Evolutionary conservation across 1,284 basidiomycete genomes (phyloP).

Genomic region (Leccinum huronense): DNA sequence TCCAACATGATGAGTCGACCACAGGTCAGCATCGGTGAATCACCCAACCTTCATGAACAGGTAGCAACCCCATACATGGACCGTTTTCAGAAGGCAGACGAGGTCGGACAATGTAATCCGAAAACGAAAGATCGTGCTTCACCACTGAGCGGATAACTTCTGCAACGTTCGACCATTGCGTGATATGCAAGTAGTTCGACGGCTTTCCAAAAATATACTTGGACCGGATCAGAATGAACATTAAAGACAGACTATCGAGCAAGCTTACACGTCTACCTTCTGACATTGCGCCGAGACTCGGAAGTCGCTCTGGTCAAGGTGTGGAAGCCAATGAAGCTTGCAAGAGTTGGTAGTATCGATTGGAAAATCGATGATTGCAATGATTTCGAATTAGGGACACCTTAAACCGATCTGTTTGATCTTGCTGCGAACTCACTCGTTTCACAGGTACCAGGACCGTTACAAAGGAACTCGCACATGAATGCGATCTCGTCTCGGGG

Average conservation of each 20-base stretch:
- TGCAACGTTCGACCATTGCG: conserved; percentile 92
- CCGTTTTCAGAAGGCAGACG: conserved; percentile 78
- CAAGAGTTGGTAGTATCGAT: background rate
- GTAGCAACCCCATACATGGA: background rate
- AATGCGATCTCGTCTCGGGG: conserved; percentile 93
- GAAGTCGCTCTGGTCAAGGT: background rate
- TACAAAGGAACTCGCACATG: conserved; percentile 78
- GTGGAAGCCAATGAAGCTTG: background rate
- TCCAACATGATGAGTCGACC: conserved; percentile 8
- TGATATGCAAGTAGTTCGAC: conserved; percentile 94
- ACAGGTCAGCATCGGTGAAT: conserved; percentile 2
- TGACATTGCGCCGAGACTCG: conserved; percentile 42
- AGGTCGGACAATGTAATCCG: conserved; percentile 96
- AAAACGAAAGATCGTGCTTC: conserved; percentile 83
- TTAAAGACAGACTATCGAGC: background rate
- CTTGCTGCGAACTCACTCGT: conserved; percentile 48
- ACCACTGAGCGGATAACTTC: conserved; percentile 91
- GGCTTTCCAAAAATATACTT: conserved; percentile 98
- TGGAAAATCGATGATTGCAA: conserved; percentile 90
- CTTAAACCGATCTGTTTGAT: conserved; percentile 41
- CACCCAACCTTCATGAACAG: background rate
- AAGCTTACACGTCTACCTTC: conserved; percentile 80
- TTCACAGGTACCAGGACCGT: conserved; percentile 92
- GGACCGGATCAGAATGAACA: conserved; percentile 13
- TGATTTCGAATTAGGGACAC: conserved; percentile 91